Evolutionary conservation across 352 stramenopile genomes (phyloP).

Genomic region (Plasmopara viticola): DNA sequence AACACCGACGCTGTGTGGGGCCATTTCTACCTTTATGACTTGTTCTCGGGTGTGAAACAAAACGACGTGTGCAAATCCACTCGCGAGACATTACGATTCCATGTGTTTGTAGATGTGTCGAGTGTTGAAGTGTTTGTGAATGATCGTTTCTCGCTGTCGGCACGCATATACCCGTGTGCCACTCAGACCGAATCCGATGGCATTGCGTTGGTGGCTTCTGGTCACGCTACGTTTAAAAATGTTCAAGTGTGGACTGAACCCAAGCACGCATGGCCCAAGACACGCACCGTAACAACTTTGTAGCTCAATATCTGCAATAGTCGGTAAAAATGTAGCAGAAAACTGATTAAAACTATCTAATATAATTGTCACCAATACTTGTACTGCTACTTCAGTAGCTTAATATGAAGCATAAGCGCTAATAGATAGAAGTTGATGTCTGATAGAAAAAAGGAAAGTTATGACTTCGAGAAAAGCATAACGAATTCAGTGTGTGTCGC

Average conservation of each 20-base stretch:
- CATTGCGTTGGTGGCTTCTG: conserved; percentile 45
- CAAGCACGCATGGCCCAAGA: conserved; percentile 23
- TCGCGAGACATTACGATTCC: conserved; percentile 48
- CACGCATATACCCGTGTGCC: conserved; percentile 57
- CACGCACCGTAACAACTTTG: no score
- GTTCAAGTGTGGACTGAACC: conserved; percentile 59
- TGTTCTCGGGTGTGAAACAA: conserved; percentile 13
- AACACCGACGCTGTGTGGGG: conserved; percentile 31
- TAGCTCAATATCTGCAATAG: no score
- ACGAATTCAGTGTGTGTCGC: no score
- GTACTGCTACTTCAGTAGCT: no score
- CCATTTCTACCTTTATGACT: conserved; percentile 57
- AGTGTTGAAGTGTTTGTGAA: conserved; percentile 69
- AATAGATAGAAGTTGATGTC: no score
- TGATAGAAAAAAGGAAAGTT: no score
- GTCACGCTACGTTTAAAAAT: conserved; percentile 45
- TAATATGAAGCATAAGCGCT: no score
- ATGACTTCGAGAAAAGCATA: no score
- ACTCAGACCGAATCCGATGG: conserved; percentile 28
- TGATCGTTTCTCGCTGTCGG: conserved; percentile 53
- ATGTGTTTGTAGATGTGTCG: conserved; percentile 66
- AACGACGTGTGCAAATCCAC: conserved; percentile 26
- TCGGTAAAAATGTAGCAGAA: no score
- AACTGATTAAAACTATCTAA: no score
- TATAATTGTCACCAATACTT: no score